Conservation (phyloP, 1,139 yeast genomes). For the Magnusiomyces suaveolens region DNA sequence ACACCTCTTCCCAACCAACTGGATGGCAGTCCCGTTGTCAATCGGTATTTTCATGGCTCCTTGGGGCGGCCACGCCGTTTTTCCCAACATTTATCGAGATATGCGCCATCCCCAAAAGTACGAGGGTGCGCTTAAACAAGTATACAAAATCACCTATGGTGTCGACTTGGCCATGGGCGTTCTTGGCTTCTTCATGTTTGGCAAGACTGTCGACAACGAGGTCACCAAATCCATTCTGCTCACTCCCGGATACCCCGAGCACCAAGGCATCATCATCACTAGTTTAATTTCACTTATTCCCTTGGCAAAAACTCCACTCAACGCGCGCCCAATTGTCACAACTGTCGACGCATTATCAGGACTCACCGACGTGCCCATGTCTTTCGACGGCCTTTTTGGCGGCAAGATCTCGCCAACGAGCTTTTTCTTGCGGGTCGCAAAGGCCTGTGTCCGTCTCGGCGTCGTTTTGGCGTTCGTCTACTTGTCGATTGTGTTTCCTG, state of each 20-base stretch:
- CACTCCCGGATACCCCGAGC: slow-evolving; percentile 63
- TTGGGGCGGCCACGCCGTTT: slow-evolving; percentile 86
- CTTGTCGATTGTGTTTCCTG: slow-evolving; percentile 54
- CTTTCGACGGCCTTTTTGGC: background rate
- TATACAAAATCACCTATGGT: slow-evolving; percentile 56
- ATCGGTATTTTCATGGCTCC: slow-evolving; percentile 77
- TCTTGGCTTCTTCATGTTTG: slow-evolving; percentile 84
- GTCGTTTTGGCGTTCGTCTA: slow-evolving; percentile 39
- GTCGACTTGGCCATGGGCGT: slow-evolving; percentile 72
- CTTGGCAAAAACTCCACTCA: slow-evolving; percentile 76
- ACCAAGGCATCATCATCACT: slow-evolving; percentile 56
- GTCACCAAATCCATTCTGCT: slow-evolving; percentile 66
- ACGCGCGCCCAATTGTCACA: slow-evolving; percentile 76
- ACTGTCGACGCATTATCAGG: slow-evolving; percentile 46
- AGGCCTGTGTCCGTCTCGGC: slow-evolving; percentile 29
- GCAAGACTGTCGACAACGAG: slow-evolving; percentile 61
- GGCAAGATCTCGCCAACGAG: slow-evolving; percentile 6
- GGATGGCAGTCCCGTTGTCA: slow-evolving; percentile 45
- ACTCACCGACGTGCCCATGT: slow-evolving; percentile 26
- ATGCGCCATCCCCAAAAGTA: slow-evolving; percentile 67
- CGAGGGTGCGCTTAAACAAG: slow-evolving; percentile 40
- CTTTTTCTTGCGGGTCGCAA: slow-evolving; percentile 10
- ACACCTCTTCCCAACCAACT: slow-evolving; percentile 42
- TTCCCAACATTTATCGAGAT: slow-evolving; percentile 69
- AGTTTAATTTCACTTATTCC: slow-evolving; percentile 73